A percentile compares a stretch with the other conserved stretches of the same genome.
Evolutionary conservation across 2,329 filamentous ascomycete genomes (phyloP).

Genomic region (Plectosphaerella cucumerina): DNA sequence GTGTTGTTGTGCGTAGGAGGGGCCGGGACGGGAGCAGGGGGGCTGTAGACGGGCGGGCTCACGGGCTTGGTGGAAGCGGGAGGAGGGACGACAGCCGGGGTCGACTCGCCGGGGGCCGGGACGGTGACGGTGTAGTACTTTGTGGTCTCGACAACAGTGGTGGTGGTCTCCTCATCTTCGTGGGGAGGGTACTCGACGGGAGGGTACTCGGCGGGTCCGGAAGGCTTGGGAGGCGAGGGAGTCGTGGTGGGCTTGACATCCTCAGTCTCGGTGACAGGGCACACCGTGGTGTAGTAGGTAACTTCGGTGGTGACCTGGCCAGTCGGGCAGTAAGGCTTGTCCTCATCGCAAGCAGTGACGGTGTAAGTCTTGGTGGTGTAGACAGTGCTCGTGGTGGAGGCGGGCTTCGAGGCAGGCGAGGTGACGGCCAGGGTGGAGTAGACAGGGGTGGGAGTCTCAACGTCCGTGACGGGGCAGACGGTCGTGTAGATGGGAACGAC

Average conservation of each 20-base stretch:
- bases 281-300: conserved; percentile 32
- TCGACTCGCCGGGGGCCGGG: not conserved
- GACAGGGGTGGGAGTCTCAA: conserved; percentile 18
- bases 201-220: not conserved
- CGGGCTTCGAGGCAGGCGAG: not conserved
- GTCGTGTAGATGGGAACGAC: conserved; percentile 31
- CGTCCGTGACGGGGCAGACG: conserved; percentile 32
- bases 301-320: conserved; percentile 3
- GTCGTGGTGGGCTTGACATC: conserved; percentile 4
- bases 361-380: conserved; percentile 43
- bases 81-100: not conserved
- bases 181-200: not conserved
- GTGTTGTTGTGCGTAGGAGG: conserved; percentile 6
- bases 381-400: conserved; percentile 30
- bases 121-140: conserved; percentile 24
- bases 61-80: not conserved
- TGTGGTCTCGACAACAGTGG: conserved; percentile 28
- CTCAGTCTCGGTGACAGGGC: conserved; percentile 16
- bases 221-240: not conserved
- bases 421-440: conserved; percentile 30
- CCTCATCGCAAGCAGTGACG: conserved; percentile 49
- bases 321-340: conserved; percentile 22
- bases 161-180: conserved; percentile 12
- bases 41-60: not conserved
- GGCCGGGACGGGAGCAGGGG: not conserved